A percentile compares a stretch with the other conserved stretches of the same genome.
These are phyloP conservation scores for Solanum commersonii DNA, from an alignment of 257 asterid species.

Conservation along the genomic window DNA sequence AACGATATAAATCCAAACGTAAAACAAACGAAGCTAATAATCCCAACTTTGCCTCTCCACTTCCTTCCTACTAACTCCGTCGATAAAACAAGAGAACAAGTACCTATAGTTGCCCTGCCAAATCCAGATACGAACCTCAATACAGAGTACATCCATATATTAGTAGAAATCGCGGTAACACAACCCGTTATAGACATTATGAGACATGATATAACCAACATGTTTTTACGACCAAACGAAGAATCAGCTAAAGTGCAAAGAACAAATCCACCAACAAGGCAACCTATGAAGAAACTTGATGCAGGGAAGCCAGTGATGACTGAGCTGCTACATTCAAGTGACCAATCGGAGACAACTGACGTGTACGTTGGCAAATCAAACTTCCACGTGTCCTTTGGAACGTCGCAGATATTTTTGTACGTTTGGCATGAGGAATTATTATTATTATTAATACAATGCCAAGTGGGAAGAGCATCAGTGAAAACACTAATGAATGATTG, in stretches of 20 bases:
- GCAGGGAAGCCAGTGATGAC: slow-evolving; percentile 51
- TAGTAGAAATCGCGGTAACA: slow-evolving; percentile 30
- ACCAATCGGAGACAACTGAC: slow-evolving; percentile 62
- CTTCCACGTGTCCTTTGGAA: slow-evolving; percentile 28
- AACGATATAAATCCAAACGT: slow-evolving; percentile 61
- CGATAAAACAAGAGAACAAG: slow-evolving; percentile 46
- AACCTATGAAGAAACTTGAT: slow-evolving; percentile 48
- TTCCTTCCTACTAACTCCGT: slow-evolving; percentile 59
- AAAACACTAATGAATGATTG: slow-evolving; percentile 52
- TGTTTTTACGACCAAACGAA: slow-evolving; percentile 49
- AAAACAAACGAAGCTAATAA: slow-evolving; percentile 42
- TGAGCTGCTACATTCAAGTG: slow-evolving; percentile 51
- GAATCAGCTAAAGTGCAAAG: slow-evolving; percentile 64
- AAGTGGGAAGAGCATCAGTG: slow-evolving; percentile 47
- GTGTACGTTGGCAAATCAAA: slow-evolving; percentile 36
- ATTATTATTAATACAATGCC: slow-evolving; percentile 20
- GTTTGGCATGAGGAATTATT: background rate
- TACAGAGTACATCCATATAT: slow-evolving; percentile 30
- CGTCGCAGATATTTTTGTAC: slow-evolving; percentile 11
- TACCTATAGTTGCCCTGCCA: slow-evolving; percentile 41
- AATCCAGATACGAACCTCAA: slow-evolving; percentile 41
- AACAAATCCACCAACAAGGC: slow-evolving; percentile 49
- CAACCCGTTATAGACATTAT: slow-evolving; percentile 46
- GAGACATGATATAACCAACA: slow-evolving; percentile 25
- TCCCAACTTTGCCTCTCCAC: slow-evolving; percentile 49